Base-by-base conservation (phyloP, 2,329 filamentous ascomycete genomes). In the Colletotrichum ledebouriae region DNA sequence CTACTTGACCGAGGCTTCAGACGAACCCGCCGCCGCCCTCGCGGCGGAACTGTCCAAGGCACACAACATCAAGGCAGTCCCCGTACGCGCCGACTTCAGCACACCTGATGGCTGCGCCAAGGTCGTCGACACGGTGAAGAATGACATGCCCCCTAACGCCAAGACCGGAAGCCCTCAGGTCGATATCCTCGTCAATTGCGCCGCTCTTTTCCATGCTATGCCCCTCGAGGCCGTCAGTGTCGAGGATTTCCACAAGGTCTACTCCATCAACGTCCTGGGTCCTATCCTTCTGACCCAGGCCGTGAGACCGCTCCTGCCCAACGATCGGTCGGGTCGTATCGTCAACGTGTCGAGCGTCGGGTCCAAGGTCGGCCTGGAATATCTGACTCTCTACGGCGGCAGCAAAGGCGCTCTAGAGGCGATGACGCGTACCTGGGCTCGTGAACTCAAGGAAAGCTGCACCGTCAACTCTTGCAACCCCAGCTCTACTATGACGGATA, bases 11-110 rank as follows among this genome's bases (percentile, higher is more conserved):
- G 81, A 86, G 64, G 83, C 82, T 2, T 90, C 87, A 2, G 80
- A 79, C 17, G 73, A 80, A 47, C 78, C 77, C 55, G 85, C 87
- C 9, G 73, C 80, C 63, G 75, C 82, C 22, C 80, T 90, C 12
- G 83, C 83, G 72, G 72, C 76, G 12, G 76, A 85, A 53, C 80
- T 90, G 7, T 72, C 81, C 20, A 73, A 79, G 41, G 75, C 78
- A n/a, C 79, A 88, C 77, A 77, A 78, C 20, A 76, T 87, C 71
- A 81, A 81, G 67, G 86, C 87, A 52, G 76, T 87, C 37, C 76
- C 82, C 17, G 85, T 91, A 4, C 87, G 90, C 75, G 89, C 89
- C 39, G 89, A 91, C 76, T 85, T 92, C 74, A 84, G 84, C 72
- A 83, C 85, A 20, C 82, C 86, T 49, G 84, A 82, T 17, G 85